Evolutionary conservation across 495 filamentous ascomycete species (phyloP).

Genomic region (Wilcoxina mikolae): DNA sequence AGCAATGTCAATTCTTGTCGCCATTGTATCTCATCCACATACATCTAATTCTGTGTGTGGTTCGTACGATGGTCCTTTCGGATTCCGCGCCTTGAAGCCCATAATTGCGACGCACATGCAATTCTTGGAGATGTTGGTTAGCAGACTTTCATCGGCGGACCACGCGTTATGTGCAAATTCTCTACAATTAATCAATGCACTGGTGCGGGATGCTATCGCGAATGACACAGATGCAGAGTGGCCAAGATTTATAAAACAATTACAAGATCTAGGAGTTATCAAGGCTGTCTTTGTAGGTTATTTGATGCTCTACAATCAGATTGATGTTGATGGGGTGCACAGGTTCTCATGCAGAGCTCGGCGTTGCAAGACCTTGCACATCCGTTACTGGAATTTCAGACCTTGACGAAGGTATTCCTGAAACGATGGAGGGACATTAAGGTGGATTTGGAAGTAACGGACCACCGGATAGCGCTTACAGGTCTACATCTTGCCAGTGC

Average conservation of each 20-base stretch:
- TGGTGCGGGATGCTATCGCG: slow-evolving; percentile 87
- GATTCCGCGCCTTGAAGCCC: slow-evolving; percentile 81
- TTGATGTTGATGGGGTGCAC: background rate
- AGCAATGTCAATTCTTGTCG: slow-evolving; percentile 89
- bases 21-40: slow-evolving; percentile 74
- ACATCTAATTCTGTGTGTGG: slow-evolving; percentile 32
- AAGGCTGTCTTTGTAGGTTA: slow-evolving; percentile 57
- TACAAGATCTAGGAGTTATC: slow-evolving; percentile 89
- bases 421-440: slow-evolving; percentile 78
- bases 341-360: slow-evolving; percentile 78
- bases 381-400: slow-evolving; percentile 88
- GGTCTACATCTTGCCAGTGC: slow-evolving; percentile 71
- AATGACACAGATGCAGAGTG: slow-evolving; percentile 65
- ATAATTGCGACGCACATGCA: slow-evolving; percentile 80
- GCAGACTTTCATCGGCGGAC: slow-evolving; percentile 76
- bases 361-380: slow-evolving; percentile 87
- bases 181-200: slow-evolving; percentile 81
- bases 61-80: slow-evolving; percentile 40
- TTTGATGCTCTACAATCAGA: background rate
- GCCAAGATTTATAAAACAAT: slow-evolving; percentile 82
- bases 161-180: slow-evolving; percentile 95
- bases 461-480: slow-evolving; percentile 78
- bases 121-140: slow-evolving; percentile 88
- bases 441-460: slow-evolving; percentile 70
- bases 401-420: slow-evolving; percentile 74